Conservation (phyloP, 2,329 filamentous ascomycete species). For the Colletotrichum sp. region DNA sequence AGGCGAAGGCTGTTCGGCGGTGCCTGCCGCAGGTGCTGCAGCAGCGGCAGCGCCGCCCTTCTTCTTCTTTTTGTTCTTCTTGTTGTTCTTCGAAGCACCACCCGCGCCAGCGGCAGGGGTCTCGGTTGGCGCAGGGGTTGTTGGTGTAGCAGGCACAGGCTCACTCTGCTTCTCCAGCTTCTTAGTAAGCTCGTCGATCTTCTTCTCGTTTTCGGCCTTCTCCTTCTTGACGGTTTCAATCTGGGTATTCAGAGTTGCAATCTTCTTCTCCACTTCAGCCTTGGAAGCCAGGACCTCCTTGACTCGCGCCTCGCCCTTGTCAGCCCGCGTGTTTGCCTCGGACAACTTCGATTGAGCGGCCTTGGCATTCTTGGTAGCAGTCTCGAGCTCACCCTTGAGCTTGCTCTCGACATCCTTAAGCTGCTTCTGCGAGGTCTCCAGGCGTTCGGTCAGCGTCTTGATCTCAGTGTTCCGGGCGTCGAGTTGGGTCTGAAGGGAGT, state of each 20-base stretch:
- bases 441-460: constrained; percentile 52
- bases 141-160: constrained; percentile 22
- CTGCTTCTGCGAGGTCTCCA: constrained; percentile 48
- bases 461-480: constrained; percentile 54
- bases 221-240: constrained; percentile 43
- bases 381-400: constrained; percentile 28
- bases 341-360: constrained; percentile 31
- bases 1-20: constrained; percentile 38
- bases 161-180: constrained; percentile 29
- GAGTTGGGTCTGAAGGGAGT: constrained; percentile 55
- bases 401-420: constrained; percentile 49
- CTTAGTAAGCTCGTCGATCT: constrained; percentile 45
- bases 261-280: constrained; percentile 46
- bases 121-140: constrained; percentile 23
- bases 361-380: constrained; percentile 29
- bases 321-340: constrained; percentile 24
- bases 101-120: constrained; percentile 25
- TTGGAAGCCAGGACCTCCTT: constrained; percentile 42
- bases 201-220: constrained; percentile 44
- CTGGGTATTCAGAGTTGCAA: constrained; percentile 43
- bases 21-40: constrained; percentile 33
- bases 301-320: constrained; percentile 34
- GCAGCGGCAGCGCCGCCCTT: constrained; percentile 65
- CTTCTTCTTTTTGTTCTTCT: constrained; percentile 86
- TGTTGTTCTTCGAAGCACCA: constrained; percentile 35